Base-by-base conservation (phyloP, 805 yeast species). In the Saccharomycopsis olivae region DNA sequence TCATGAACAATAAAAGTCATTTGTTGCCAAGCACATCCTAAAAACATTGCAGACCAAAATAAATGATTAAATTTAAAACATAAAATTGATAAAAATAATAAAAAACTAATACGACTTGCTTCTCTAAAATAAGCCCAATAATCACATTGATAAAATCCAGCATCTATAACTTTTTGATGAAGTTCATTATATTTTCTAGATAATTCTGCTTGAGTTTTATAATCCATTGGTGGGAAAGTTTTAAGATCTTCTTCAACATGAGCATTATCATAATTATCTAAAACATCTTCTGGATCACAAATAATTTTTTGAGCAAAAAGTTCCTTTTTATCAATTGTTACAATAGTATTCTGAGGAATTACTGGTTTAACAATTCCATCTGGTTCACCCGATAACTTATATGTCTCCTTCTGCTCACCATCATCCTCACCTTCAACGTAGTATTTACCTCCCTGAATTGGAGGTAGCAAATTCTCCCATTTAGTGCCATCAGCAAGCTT, bases 1-100 rank as follows among this genome's bases (percentile, higher is more conserved):
- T 86, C 96, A 53, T 86, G 96, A 1, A 79, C 95, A 38, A 84
- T 77, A 55, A 86, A 86, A 2, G 85, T 81, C 55, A 83, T 66
- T 57, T 86, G 96, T 50, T 86, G 96, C 95, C 95, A 86, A 6
- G 79, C 83, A 33, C 75, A 52, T 0, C 92, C 96, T 43, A 87
- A 61, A 39, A 60, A 60, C 4, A 77, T 42, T 0, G 92, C 95
- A 49, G 87, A 75, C 19, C 68, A 31, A 25, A 63, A 57, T 43
- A 72, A 66, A 53, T 69, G 65, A 14, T 60, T 56, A 10, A 57
- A 42, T 44, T 67, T 66, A 47, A 75, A 68, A 39, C 75, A 69
- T 5, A 66, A 57, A 33, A 68, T 63, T 3, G 79, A 62, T 37
- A 67, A 62, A 2, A 69, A 47, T 34, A 78, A 70, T 29, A 86